Percentiles rank a stretch among this genome's conserved stretches.
These are phyloP conservation scores for Penicillium mononematosum DNA, from an alignment of 495 filamentous ascomycete genomes.

Conservation along the genomic window DNA sequence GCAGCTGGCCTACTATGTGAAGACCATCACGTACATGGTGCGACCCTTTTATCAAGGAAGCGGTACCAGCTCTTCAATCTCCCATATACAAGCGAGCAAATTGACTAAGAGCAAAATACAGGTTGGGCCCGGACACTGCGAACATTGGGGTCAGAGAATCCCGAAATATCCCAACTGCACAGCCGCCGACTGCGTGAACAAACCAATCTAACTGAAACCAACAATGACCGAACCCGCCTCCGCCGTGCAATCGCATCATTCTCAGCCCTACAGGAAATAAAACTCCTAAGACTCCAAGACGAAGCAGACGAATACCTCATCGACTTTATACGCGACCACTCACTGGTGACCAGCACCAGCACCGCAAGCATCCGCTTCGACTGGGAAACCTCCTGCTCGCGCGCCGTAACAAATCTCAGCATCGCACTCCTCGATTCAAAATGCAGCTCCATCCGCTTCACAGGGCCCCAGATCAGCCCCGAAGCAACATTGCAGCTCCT, in stretches of 20 bases:
- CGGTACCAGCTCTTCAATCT: slow-evolving; percentile 40
- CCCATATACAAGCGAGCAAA: slow-evolving; percentile 3
- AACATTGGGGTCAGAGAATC: slow-evolving; percentile 19
- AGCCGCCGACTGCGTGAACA: slow-evolving; percentile 36
- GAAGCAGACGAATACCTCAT: slow-evolving; percentile 54
- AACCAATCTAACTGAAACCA: slow-evolving; percentile 25
- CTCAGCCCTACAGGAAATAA: slow-evolving; percentile 60
- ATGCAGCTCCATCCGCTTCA: slow-evolving; percentile 58
- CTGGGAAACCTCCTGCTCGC: slow-evolving; percentile 64
- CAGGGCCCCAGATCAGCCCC: slow-evolving; percentile 63
- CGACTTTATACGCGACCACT: slow-evolving; percentile 33
- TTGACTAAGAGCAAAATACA: slow-evolving; percentile 29
- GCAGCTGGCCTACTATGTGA: slow-evolving; percentile 61
- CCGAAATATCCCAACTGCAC: slow-evolving; percentile 31
- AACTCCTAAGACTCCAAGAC: slow-evolving; percentile 63
- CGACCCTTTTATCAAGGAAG: slow-evolving; percentile 63
- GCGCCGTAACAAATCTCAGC: slow-evolving; percentile 58
- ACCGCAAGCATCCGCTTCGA: slow-evolving; percentile 41
- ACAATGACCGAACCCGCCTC: slow-evolving; percentile 42
- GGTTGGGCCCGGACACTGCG: slow-evolving; percentile 35
- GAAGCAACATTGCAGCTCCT: slow-evolving; percentile 54
- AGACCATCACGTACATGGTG: slow-evolving; percentile 70
- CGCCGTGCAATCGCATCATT: slow-evolving; percentile 57
- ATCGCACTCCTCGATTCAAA: slow-evolving; percentile 54
- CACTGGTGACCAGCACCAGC: not conserved